These are phyloP conservation scores for Leccinum boreale DNA, from an alignment of 768 basidiomycete species.

Conservation along the genomic window DNA sequence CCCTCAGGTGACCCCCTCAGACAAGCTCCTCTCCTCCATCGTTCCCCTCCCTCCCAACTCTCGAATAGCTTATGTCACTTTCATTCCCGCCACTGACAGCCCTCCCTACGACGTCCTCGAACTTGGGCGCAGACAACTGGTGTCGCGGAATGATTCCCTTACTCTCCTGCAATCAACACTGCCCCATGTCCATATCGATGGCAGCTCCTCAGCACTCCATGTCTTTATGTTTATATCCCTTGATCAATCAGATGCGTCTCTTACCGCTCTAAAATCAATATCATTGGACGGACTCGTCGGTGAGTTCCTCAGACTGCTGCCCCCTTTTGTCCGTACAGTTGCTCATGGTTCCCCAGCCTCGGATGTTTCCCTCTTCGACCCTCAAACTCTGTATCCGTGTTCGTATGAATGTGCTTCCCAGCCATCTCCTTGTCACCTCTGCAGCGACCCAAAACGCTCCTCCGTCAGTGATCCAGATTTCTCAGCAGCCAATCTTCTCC, in stretches of 20 bases:
- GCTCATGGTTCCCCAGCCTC: conserved; percentile 34
- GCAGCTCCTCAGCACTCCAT: conserved; percentile 47
- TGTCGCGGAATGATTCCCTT: conserved; percentile 36
- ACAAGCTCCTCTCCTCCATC: conserved; percentile 44
- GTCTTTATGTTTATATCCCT: conserved; percentile 51
- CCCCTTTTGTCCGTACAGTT: conserved; percentile 3
- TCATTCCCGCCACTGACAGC: conserved; percentile 31
- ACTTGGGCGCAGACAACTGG: conserved; percentile 47
- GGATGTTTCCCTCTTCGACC: conserved; percentile 44
- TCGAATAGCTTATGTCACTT: conserved; percentile 45
- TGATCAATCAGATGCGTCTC: conserved; percentile 29
- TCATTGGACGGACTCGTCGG: conserved; percentile 49
- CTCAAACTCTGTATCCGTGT: conserved; percentile 51
- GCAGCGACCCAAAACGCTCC: conserved; percentile 23
- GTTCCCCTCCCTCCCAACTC: conserved; percentile 44
- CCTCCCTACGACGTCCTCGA: conserved; percentile 47
- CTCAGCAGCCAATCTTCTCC: conserved; percentile 40
- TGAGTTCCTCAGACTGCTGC: conserved; percentile 33
- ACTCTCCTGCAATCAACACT: conserved; percentile 50
- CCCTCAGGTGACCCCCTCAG: conserved; percentile 33
- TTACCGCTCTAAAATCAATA: conserved; percentile 35
- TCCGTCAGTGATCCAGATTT: conserved; percentile 19
- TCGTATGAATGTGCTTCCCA: conserved; percentile 44
- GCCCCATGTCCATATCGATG: conserved; percentile 46
- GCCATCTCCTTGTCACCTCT: conserved; percentile 38